Base-by-base conservation (phyloP, 2,329 filamentous ascomycete species). In the Arthrinium puccinioides region DNA sequence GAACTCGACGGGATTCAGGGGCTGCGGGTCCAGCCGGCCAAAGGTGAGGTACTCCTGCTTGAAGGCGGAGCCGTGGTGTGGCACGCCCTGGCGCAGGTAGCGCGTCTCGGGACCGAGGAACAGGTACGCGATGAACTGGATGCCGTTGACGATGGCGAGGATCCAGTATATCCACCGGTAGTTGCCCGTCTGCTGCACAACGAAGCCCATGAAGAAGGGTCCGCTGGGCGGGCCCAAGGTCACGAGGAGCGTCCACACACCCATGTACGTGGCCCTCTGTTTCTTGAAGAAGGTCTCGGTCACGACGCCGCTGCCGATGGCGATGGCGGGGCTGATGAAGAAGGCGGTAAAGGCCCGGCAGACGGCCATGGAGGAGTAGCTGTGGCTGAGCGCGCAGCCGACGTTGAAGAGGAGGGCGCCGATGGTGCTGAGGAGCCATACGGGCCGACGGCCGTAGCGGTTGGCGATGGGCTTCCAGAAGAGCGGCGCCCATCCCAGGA, bases 131-230 rank as follows among this genome's bases (percentile, higher is more conserved):
- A 78, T 52, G 43, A 79, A 66, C 44, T 79, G 74, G 6, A 63
- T 65, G 33, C 62, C 71, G 40, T 79, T 79, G 47, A 72, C 65
- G 27, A 78, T 77, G 2, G 72, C 70, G 16, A 77, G 55, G 16
- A 70, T 64, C 64, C 68, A 78, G 52, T 72, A 79, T 19, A 77
- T 75, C 74, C 74, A 79, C 13, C 69, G 62, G 38, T 72, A 79
- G 1, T 69, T 67, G 11, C 70, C 66, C 9, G 32, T 35, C 6
- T 69, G 62, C 39, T 70, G 57, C 1, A 68, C 63, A 1, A 77
- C 72, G 20, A 62, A 63, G 2, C 65, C 63, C 28, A 70, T 56
- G 13, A 61, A 47, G 18, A 62, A 50, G 1, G 58, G 57, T 3
- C 56, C 55, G 7, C 52, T 47, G 26, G 41, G 56, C 39, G 48